Evolutionary conservation across 2,329 filamentous ascomycete species (phyloP), one percentile per base, ranked within the genome.

Genomic region (Gaeumannomyces tritici): DNA sequence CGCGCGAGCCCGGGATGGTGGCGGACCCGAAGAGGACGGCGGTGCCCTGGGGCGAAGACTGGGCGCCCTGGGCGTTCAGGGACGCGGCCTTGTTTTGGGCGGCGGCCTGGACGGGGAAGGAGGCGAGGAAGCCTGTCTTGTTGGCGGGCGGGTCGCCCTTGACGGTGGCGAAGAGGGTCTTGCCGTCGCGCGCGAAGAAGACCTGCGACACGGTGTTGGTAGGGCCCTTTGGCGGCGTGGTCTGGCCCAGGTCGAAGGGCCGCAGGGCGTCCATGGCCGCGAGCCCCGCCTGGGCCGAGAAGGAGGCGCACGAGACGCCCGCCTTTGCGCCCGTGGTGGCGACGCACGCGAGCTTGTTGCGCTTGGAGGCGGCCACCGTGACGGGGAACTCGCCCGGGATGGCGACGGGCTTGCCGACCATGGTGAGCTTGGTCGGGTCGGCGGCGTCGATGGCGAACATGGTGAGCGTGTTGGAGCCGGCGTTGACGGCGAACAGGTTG

Each of bases 131-230:
- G 0, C 85, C 84, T 0, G 78, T 82, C 61, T 80, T 84, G 69
- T 84, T 84, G 5, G 71, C 72, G 0, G 74, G 66, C 0, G 81
- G 81, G 62, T 86, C 76, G 1, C 85, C 85, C 71, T 89, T 89
- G 55, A 88, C 83, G 1, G 81, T 85, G 0, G 81, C 77, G 60
- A 82, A 77, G 0, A 89, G 73, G 2, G 72, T 76, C 0, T 69
- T 73, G 64, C 83, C 77, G 61, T 88, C 83, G 0, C 71, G 70
- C 0, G 81, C 83, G 72, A 87, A 88, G 69, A 86, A 83, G 0
- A 79, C 75, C 9, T 88, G 83, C 0, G 84, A 86, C 3, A 87
- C 76, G 0, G 82, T 86, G 70, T 86, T 85, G 2, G 74, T 71
- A 0, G 85, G 84, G 0, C 84, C 85, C 0, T 74, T 70, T 0